Conservation (phyloP, 2,329 filamentous ascomycete species). For the Emydomyces testavorans region DNA sequence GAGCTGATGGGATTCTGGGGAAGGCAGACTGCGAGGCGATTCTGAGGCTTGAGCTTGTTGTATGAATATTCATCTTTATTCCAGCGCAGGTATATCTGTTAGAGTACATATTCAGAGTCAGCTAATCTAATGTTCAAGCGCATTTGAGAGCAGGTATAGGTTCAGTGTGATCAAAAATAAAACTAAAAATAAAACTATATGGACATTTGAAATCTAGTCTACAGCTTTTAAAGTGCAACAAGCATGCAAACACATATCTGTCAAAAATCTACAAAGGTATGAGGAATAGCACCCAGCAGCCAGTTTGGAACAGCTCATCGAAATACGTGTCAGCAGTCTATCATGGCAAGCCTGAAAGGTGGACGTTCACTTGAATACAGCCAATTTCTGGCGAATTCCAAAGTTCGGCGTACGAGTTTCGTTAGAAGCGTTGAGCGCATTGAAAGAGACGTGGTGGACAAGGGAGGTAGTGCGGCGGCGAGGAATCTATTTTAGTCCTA, state of each 20-base stretch:
- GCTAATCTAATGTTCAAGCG: too few relatives aligned
- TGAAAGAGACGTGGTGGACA: too few relatives aligned
- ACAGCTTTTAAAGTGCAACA: neutral
- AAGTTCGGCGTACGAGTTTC: neutral
- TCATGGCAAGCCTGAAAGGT: neutral
- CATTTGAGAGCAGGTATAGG: too few relatives aligned
- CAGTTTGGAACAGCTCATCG: neutral
- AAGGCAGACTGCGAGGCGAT: slow-evolving; percentile 44
- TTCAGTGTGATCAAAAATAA: too few relatives aligned
- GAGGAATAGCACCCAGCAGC: neutral
- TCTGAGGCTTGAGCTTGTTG: slow-evolving; percentile 20
- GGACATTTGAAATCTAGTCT: neutral
- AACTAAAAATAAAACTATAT: neutral
- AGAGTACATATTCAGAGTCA: too few relatives aligned
- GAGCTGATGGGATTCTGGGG: slow-evolving; percentile 53
- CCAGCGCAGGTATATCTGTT: too few relatives aligned
- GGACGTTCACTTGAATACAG: neutral
- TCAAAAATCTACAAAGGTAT: neutral
- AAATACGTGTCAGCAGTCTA: neutral
- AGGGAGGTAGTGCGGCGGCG: neutral
- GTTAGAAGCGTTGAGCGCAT: too few relatives aligned
- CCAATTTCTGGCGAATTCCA: neutral
- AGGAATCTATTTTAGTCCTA: neutral
- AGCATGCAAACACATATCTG: slow-evolving; percentile 3
- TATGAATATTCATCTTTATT: too few relatives aligned